phyloP scores from a whole-genome alignment of 495 filamentous ascomycete genomes.

The Durotheca rogersii region DNA sequence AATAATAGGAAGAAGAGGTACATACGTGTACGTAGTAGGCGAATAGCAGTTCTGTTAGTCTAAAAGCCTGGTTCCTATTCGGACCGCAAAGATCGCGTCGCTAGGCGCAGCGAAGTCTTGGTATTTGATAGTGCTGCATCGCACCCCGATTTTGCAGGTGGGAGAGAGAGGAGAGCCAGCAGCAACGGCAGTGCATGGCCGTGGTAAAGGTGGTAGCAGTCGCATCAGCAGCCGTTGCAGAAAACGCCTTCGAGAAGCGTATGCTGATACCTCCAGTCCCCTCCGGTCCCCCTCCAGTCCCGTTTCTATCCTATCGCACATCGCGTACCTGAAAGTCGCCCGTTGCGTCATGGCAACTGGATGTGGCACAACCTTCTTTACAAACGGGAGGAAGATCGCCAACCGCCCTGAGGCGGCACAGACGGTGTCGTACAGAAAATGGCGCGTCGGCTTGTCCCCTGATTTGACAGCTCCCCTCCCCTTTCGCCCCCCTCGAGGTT shows the following conservation, averaged over 20 bases:
- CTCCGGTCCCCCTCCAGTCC: no score
- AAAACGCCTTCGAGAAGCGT: no score
- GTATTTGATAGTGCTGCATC: slow-evolving; percentile 25
- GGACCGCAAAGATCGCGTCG: slow-evolving; percentile 4
- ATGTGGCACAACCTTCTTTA: slow-evolving; percentile 29
- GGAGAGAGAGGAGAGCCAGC: not conserved
- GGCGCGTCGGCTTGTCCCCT: slow-evolving; percentile 36
- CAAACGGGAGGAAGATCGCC: slow-evolving; percentile 30
- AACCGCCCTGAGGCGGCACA: slow-evolving; percentile 32
- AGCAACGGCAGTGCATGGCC: no score
- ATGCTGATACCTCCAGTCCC: slow-evolving; percentile 5
- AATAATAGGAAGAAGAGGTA: no score
- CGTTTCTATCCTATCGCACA: no score
- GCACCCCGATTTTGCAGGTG: slow-evolving; percentile 24
- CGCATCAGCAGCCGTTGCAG: no score
- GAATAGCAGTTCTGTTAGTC: no score
- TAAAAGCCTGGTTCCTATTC: not conserved
- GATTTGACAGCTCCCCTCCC: slow-evolving; percentile 31
- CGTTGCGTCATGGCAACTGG: slow-evolving; percentile 31
- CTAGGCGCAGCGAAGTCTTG: slow-evolving; percentile 18
- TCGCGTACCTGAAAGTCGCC: slow-evolving; percentile 22
- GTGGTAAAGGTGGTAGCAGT: no score
- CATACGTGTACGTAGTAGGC: no score
- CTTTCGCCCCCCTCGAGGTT: no score
- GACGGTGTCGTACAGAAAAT: slow-evolving; percentile 42